These are phyloP conservation scores for Eucalyptus leucophloia DNA, from an alignment of 345 rosid species.

Conservation along the genomic window DNA sequence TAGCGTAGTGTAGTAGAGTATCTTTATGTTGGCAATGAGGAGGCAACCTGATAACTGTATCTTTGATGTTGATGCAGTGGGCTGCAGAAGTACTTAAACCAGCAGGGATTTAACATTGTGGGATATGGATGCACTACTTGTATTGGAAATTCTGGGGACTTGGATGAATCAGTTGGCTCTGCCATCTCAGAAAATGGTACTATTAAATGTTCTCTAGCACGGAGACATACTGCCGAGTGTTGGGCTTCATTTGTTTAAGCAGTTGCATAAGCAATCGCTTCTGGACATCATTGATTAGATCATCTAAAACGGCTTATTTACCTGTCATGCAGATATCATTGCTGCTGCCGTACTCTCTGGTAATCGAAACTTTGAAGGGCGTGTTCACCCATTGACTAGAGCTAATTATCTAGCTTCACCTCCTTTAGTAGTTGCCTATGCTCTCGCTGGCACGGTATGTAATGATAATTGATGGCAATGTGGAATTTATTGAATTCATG, in stretches of 20 bases:
- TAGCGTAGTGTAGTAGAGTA: not conserved
- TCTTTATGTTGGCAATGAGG: not conserved
- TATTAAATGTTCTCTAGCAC: not conserved
- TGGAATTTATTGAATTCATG: not conserved
- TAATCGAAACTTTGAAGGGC: slow-evolving; percentile 95
- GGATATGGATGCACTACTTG: slow-evolving; percentile 99
- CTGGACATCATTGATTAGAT: not conserved
- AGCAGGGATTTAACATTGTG: slow-evolving; percentile 91
- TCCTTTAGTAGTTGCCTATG: slow-evolving; percentile 96
- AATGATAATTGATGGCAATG: not conserved
- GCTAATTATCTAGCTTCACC: slow-evolving; percentile 99
- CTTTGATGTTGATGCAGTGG: slow-evolving; percentile 45
- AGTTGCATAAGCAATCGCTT: not conserved
- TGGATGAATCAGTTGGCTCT: slow-evolving; percentile 89
- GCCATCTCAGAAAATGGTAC: slow-evolving; percentile 91
- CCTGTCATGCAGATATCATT: slow-evolving; percentile 52
- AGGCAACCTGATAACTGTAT: not conserved
- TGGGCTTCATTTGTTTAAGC: not conserved
- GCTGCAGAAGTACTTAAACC: slow-evolving; percentile 69
- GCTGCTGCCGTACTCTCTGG: slow-evolving; percentile 97
- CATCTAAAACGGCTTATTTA: not conserved
- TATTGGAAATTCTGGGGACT: slow-evolving; percentile 95
- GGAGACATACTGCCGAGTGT: not conserved
- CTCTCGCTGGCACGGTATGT: slow-evolving; percentile 96
- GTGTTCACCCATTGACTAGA: slow-evolving; percentile 96